Percentiles rank a stretch among this genome's conserved stretches.
Conservation (phyloP, 768 basidiomycete genomes). For the Xerocomellus chrysenteron region DNA sequence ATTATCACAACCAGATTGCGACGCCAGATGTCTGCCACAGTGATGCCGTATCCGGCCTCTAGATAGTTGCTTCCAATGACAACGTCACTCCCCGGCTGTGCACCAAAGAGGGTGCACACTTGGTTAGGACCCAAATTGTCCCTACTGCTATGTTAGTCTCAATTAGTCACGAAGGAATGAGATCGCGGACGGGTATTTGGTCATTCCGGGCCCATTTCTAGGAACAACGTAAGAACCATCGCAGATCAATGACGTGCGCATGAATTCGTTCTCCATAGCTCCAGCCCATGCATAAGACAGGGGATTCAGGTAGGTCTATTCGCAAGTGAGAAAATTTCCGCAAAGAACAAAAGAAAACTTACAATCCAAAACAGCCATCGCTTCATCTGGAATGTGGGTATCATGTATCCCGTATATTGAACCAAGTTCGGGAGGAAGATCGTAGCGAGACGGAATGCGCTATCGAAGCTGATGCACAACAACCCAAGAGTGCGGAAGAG, state of each 20-base stretch:
- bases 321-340: constrained; percentile 7
- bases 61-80: constrained; percentile 67
- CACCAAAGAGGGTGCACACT: constrained; percentile 75
- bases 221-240: constrained; percentile 67
- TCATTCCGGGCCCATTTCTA: constrained; percentile 53
- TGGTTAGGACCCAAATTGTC: constrained; percentile 62
- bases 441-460: constrained; percentile 52
- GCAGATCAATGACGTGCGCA: constrained; percentile 60
- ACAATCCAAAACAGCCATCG: constrained; percentile 87
- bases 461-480: constrained; percentile 53
- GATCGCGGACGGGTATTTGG: constrained; percentile 60
- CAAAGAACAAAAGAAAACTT: constrained; percentile 24
- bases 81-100: constrained; percentile 49
- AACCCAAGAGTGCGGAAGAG: constrained; percentile 79
- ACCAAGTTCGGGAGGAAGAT: constrained; percentile 80
- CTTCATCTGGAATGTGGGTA: constrained; percentile 70
- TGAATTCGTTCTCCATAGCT: constrained; percentile 85
- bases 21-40: constrained; percentile 56
- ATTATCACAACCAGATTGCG: constrained; percentile 69
- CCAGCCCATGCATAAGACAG: constrained; percentile 75
- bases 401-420: constrained; percentile 68
- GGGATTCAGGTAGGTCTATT: constrained; percentile 73
- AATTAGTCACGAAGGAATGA: neutral
- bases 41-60: constrained; percentile 49
- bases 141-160: constrained; percentile 34